These are phyloP conservation scores for Epicoccum sorghinum DNA, from an alignment of 2,329 filamentous ascomycete genomes.

Conservation along the genomic window DNA sequence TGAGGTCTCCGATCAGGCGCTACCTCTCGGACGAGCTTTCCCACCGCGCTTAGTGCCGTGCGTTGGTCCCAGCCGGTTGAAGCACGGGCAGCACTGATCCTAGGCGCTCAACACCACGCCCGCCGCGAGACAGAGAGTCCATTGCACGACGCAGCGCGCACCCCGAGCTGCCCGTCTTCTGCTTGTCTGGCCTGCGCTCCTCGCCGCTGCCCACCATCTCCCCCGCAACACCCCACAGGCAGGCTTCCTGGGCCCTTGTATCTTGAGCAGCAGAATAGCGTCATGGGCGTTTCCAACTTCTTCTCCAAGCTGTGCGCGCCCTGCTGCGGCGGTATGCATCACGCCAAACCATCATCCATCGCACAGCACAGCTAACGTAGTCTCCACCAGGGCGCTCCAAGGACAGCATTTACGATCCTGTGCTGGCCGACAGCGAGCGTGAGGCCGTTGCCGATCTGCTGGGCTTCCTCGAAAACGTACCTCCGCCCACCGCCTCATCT, in stretches of 20 bases:
- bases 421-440: constrained; percentile 92
- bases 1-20: too few relatives aligned
- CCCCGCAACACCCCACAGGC: constrained; percentile 12
- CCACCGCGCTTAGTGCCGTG: constrained; percentile 9
- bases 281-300: constrained; percentile 46
- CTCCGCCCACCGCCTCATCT: constrained; percentile 9
- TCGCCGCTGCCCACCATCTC: constrained; percentile 22
- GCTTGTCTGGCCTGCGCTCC: constrained; percentile 15
- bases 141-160: constrained; percentile 10
- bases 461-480: constrained; percentile 94
- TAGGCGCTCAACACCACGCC: constrained; percentile 14
- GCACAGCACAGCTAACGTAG: constrained; percentile 25
- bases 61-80: background rate
- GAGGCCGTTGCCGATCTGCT: constrained; percentile 96
- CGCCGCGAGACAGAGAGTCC: constrained; percentile 7
- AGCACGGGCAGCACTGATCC: background rate
- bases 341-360: constrained; percentile 1
- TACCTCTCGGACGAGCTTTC: constrained; percentile 14
- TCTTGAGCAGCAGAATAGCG: constrained; percentile 24
- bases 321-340: constrained; percentile 47
- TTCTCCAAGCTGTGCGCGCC: constrained; percentile 45
- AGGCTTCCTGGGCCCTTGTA: constrained; percentile 27
- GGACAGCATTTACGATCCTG: constrained; percentile 58
- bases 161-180: constrained; percentile 12
- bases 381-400: constrained; percentile 49